These are phyloP conservation scores for Ceratobasidium sp. DNA, from an alignment of 1,284 basidiomycete species.

Conservation along the genomic window DNA sequence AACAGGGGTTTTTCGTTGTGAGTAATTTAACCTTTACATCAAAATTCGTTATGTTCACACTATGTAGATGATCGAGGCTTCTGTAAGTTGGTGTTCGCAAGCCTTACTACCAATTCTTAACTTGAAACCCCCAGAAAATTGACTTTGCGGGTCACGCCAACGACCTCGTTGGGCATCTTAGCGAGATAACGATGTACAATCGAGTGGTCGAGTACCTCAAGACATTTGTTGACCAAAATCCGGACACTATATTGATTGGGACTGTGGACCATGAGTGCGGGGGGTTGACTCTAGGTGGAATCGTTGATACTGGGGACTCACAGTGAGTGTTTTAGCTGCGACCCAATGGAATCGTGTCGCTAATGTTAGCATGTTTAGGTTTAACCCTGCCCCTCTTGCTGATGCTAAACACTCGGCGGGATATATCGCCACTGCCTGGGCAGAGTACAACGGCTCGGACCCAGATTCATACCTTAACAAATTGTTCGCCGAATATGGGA, in stretches of 20 bases:
- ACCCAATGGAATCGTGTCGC: background rate
- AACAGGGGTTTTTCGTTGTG: constrained; percentile 52
- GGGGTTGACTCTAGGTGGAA: constrained; percentile 48
- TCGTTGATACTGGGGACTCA: constrained; percentile 28
- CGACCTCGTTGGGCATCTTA: constrained; percentile 50
- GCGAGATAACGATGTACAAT: constrained; percentile 47
- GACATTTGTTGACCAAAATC: constrained; percentile 47
- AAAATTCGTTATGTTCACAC: background rate
- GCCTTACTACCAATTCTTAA: background rate
- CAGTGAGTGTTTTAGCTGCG: constrained; percentile 19
- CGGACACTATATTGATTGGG: constrained; percentile 48
- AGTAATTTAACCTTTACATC: constrained; percentile 21
- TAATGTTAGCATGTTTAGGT: background rate
- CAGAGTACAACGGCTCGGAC: constrained; percentile 46
- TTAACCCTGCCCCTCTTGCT: constrained; percentile 49
- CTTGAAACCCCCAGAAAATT: constrained; percentile 45
- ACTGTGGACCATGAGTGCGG: constrained; percentile 51
- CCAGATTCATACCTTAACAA: constrained; percentile 37
- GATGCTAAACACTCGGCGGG: constrained; percentile 49
- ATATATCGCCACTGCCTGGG: constrained; percentile 47
- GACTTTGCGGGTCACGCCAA: constrained; percentile 50
- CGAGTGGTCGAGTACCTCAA: constrained; percentile 50
- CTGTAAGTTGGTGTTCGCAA: constrained; percentile 7
- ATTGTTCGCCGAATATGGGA: constrained; percentile 46
- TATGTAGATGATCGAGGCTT: constrained; percentile 41